Base-by-base conservation (phyloP, 768 basidiomycete species). In the Agaricus blazei region DNA sequence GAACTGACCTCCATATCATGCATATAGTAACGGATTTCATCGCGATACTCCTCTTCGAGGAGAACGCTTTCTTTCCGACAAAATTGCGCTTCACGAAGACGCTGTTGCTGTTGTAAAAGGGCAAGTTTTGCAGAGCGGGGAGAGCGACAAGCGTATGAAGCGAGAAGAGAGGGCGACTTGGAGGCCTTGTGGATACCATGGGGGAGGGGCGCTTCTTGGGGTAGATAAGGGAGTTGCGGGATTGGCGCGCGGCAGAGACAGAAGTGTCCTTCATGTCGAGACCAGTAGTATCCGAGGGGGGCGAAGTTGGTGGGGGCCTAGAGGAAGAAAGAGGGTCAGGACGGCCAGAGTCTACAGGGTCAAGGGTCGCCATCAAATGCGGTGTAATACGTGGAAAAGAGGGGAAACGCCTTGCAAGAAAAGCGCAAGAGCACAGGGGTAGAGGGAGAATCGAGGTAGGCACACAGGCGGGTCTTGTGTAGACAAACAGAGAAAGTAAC, bases 1-100 rank as follows among this genome's bases (percentile, higher is more conserved):
- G 36, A 11, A 76, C 91, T 73, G 63, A 98, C 97, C 92, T 99
- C 96, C 93, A 97, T 97, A 68, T 90, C 85, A 69, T 90, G 88
- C 97, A 98, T 98, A 74, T 98, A 97, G 53, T 77, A 80, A 55
- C 84, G 80, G 56, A 98, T 94, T 66, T 99, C 97, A 48, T 93
- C 90, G 38, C 86, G 82, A 67, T 99, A 98, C 70, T 98, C 96
- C 66, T 93, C 92, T 73, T 98, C 97, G 61, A 95, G 77, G 57
- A 93, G 79, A 52, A 88, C 79, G 45, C 87, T 85, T 62, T 90
- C 84, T 62, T 81, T 75, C 43, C 88, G 83, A 63, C 86, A 75
- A 37, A 75, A 74, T 65, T 87, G 87, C 14, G 78, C 79, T 58
- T 87, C 82, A 49, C 87, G 83, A 64, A 86, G 85, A 56, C 82